Evolutionary conservation across 805 yeast genomes (phyloP), one percentile per base, ranked within the genome.

Genomic region (Saccharomycopsis sp.): DNA sequence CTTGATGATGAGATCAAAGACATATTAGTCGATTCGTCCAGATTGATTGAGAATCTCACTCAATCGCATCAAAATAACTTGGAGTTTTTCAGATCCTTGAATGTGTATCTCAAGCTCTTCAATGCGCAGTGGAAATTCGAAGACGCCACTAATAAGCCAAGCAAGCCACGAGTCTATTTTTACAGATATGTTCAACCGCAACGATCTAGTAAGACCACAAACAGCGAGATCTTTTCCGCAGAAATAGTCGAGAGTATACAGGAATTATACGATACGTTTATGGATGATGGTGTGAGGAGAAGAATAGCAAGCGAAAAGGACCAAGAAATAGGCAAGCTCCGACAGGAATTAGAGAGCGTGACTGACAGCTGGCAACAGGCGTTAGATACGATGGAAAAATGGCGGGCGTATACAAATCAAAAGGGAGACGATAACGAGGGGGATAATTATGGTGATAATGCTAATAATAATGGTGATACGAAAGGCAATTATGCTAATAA

Each of bases 291-390:
- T 17, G 20, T 44, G 22, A 44, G 12, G 20, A 8, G 12, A 7
- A 44, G 22, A 17, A 44, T 44, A 12, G 49, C 55, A 15, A 24
- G 61, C 61, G 55, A 57, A 56, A 35, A 56, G 53, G 44, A 57
- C 52, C 44, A 25, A 53, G 35, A 64, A 25, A 60, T 66, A 7
- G 57, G 52, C 25, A 42, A 50, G 24, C 51, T 68, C 41, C 55
- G 58, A 35, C 54, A 54, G 34, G 66, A 68, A 47, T 62, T 68
- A 35, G 63, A 57, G 2, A 57, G 50, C 3, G 63, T 63, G 50
- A 67, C 64, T 2, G 53, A 49, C 8, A 69, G 64, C 52, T 68
- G 71, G 70, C 60, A 64, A 35, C 61, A 57, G 17, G 68, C 70
- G 1, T 57, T 68, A 17, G 61, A 59, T 44, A 66, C 70, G 8